Base-by-base conservation (phyloP, 2,329 filamentous ascomycete species). In the Amylocarpus encephaloides region DNA sequence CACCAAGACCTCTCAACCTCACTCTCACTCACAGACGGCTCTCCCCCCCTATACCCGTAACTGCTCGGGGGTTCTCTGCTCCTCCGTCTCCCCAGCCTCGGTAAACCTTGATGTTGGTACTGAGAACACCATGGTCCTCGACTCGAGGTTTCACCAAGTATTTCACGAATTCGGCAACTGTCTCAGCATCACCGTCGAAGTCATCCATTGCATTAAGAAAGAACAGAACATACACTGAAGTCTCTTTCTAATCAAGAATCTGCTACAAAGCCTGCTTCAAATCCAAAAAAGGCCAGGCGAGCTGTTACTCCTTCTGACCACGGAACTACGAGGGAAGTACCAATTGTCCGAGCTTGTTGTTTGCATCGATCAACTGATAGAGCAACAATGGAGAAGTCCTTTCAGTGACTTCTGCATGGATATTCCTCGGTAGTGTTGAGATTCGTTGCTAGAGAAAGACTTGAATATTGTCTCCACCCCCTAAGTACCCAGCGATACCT, bases 361-460 rank as follows among this genome's bases (percentile, higher is more conserved):
- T 43, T 13, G 9, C 39, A 3, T 4, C 44, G 11, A 15, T 35
- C 22, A 34, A 18, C 12, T 53, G 45, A 34, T 48, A 47, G 11
- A 53, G 11, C 10, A 56, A 32, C 51, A 22, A 15, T 43, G 41
- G 5, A 56, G 36, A 1, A 56, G 40, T 2, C 54, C 54, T 5
- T 35, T 11, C 16, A 51, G 43, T 5, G 51, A 51, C 34, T 43
- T 50, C 22, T 54, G 54, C 12, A 44, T 30, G 5, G 12, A 12
- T 1, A 67, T 68, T 5, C 69, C 70, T 18, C 67, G 67, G 2
- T 67, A 71, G 70, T 71, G 18, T 45, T 45, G 5, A 45, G 30
- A 10, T 11, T 45, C 10, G 43, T 45, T 3, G 43, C 43, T 7
- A 45, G n/a, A 1, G 43, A 45, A 34, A 45, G 3, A 45, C 43